Conservation (phyloP, 2,329 filamentous ascomycete genomes). For the Claviceps lovelessii region DNA sequence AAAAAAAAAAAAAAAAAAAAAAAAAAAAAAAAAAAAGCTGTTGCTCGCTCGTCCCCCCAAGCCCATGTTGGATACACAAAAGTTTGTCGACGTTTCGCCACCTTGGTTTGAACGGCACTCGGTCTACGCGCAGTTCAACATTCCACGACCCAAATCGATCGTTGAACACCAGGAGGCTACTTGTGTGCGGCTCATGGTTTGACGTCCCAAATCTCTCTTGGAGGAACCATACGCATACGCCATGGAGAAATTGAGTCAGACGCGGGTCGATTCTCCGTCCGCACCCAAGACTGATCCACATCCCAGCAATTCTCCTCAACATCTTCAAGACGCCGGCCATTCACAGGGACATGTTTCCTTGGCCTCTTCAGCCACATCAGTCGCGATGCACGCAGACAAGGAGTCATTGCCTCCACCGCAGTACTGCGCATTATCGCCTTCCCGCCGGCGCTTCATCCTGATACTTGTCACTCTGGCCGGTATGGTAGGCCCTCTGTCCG, state of each 20-base stretch:
- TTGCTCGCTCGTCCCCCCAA: no score
- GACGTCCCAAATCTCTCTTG: neutral
- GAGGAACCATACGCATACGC: neutral
- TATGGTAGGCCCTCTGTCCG: constrained; percentile 28
- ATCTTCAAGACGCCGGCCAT: neutral
- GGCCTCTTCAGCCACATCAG: neutral
- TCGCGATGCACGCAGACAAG: neutral
- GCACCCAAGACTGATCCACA: neutral
- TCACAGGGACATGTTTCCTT: neutral
- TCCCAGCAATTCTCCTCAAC: neutral
- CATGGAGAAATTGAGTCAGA: neutral
- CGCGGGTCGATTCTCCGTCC: neutral
- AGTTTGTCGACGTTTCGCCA: no score
- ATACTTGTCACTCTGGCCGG: constrained; percentile 25
- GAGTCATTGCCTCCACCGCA: constrained; percentile 7
- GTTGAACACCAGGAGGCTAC: no score
- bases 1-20: no score
- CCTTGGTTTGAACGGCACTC: no score
- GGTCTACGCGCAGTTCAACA: neutral
- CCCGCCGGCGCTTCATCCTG: constrained; percentile 23
- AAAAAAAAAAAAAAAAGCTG: no score
- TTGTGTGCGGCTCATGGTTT: neutral
- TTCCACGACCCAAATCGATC: neutral
- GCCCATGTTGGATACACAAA: no score
- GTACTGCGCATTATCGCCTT: constrained; percentile 24